Percentiles rank a stretch among this genome's conserved stretches.
These are phyloP conservation scores for Fusarium tjaetaba DNA, from an alignment of 2,329 filamentous ascomycete species.

Conservation along the genomic window DNA sequence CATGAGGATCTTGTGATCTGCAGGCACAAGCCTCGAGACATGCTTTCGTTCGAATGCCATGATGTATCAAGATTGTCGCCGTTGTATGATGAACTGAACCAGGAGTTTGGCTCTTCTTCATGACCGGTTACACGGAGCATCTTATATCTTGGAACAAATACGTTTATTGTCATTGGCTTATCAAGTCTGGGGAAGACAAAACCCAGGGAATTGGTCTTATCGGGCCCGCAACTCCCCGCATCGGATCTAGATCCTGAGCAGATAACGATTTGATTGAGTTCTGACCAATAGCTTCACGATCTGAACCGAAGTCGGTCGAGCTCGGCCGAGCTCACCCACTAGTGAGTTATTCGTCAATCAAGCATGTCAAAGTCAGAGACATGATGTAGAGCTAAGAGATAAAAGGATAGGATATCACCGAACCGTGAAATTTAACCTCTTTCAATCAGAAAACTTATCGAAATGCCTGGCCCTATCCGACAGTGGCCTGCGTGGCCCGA, in stretches of 20 bases:
- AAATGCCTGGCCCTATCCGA: neutral
- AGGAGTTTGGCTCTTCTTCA: neutral
- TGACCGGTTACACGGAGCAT: neutral
- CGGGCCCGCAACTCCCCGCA: neutral
- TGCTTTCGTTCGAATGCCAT: neutral
- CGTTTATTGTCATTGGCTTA: neutral
- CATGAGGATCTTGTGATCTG: neutral
- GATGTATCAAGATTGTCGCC: too few species aligned
- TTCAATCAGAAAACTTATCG: neutral
- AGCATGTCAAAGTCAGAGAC: neutral
- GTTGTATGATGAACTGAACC: neutral
- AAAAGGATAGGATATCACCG: neutral
- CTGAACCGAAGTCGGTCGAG: neutral
- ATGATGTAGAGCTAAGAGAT: neutral
- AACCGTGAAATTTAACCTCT: neutral
- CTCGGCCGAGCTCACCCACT: neutral
- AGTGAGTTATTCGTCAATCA: neutral
- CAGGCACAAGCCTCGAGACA: neutral
- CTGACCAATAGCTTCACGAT: neutral
- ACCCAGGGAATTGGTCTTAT: neutral
- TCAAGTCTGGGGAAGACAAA: neutral
- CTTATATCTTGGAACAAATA: neutral
- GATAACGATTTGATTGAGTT: neutral
- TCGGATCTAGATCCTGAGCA: neutral
- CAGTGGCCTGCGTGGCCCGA: neutral